Base-by-base conservation (phyloP, 2,329 filamentous ascomycete genomes). In the Microsporum canis region DNA sequence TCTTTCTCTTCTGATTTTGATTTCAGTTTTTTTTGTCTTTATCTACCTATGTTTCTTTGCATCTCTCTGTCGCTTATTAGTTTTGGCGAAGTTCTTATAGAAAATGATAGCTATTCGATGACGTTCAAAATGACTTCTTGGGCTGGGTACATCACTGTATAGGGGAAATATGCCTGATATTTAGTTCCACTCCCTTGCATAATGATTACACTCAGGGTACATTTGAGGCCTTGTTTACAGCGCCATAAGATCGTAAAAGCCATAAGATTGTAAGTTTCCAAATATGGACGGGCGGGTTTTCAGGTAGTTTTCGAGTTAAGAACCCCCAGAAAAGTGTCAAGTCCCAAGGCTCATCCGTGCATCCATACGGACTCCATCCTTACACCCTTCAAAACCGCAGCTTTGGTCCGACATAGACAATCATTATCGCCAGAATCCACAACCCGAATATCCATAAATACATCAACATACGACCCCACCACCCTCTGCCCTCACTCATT, bases 341-440 rank as follows among this genome's bases (percentile, higher is more conserved):
- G 14, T 43, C 14, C n/a, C 39, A 43, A 51, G 14, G 45, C 27
- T 23, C 17, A 23, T 23, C 17, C 17, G 17, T 23, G 17, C 17
- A 23, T 23, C 17, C 17, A 23, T 23, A 23, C 17, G 17, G 17
- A 23, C 17, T 23, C 17, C 17, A 23, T 23, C 17, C 17, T 23
- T 23, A 23, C 17, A 23, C 17, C 36, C 31, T 7, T 78, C 69
- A 96, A 70, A 96, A 94, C 69, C 92, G 82, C 71, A 96, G 75
- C 78, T 96, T 97, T 0, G 92, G 92, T 71, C 90, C 77, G 58
- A 92, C 81, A 77, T 92, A 92, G 10, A 96, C 91, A 65, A 96
- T 74, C 71, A 95, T 68, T 39, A 96, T 77, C 17, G 90, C 82
- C 31, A 84, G 75, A n/a, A 95, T 68, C 86, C 90, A 92, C 64